Evolutionary conservation across 2,329 filamentous ascomycete genomes (phyloP), one percentile per base, ranked within the genome.

Genomic region (Davidsoniella virescens): DNA sequence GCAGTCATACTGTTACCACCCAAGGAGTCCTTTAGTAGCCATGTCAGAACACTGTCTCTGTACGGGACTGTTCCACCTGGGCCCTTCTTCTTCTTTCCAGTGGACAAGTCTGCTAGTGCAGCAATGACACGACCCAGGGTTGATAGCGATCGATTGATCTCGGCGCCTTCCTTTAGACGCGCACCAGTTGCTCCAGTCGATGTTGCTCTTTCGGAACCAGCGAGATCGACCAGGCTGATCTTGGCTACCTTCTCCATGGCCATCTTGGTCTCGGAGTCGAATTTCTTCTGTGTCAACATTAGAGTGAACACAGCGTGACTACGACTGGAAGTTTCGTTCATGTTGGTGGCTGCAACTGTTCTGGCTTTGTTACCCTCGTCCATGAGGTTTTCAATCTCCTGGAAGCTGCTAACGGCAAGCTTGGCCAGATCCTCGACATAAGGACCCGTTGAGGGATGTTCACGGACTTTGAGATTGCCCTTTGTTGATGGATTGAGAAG

Each of bases 1-100:
- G 92, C 92, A 20, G 92, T 98, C 85, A 96, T 90, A 64, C 90
- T 96, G 72, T 98, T 98, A 60, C 92, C 92, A 62, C 92, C 92
- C 5, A 98, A 68, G 3, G 90, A 96, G 64, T 98, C 93, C 62
- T 98, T 98, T 56, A 98, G 67, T 42, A 98, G 69, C 92, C 92
- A 98, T 1, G 92, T 98, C 57, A 98, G 68, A 46, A 98, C 80
- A 61, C 87, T 94, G 69, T 98, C 93, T 75, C 92, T 84, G 63
- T 98, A 98, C 0, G 92, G 93, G 1, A 98, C 92, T 65, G 93
- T 74, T 7, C 66, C 79, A 20, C 76, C 78, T 17, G 77, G 74
- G 51, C 82, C 82, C 59, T 81, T 93, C 62, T 82, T 82, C 67
- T 87, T 88, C 63, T 87, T 90, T 16, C 82, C 82, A 1, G 83